Percentiles rank a stretch among this genome's conserved stretches.
phyloP scores from a whole-genome alignment of 768 basidiomycete species.

The Suillus subaureus region DNA sequence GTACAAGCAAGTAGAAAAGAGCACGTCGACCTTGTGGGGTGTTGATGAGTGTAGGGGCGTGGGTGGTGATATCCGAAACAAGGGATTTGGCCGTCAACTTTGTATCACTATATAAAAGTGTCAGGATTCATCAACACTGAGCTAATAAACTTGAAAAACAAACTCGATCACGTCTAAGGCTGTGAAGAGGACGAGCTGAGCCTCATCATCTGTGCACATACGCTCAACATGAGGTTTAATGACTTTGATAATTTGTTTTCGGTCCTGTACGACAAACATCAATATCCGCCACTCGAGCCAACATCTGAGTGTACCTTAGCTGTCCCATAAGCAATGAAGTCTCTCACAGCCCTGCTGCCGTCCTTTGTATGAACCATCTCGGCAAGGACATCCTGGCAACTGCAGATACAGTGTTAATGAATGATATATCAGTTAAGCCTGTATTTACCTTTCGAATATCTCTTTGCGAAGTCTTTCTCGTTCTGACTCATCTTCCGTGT shows the following conservation, averaged over 20 bases:
- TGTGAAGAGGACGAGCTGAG: conserved; percentile 87
- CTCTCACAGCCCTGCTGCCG: conserved; percentile 82
- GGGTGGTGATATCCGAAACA: conserved; percentile 64
- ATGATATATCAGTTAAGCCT: not conserved
- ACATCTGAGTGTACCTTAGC: conserved; percentile 62
- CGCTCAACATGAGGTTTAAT: conserved; percentile 89
- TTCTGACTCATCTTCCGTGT: conserved; percentile 61
- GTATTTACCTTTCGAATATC: conserved; percentile 75
- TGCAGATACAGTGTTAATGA: conserved; percentile 28
- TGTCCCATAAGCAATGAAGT: conserved; percentile 79
- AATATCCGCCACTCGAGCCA: not conserved
- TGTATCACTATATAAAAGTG: conserved; percentile 64
- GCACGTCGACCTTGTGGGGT: conserved; percentile 79
- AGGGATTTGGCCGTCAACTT: conserved; percentile 85
- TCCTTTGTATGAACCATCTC: conserved; percentile 96
- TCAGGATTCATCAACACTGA: conserved; percentile 4
- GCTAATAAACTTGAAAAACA: conserved; percentile 24
- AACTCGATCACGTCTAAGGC: conserved; percentile 91
- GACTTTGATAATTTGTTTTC: conserved; percentile 88
- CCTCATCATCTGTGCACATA: conserved; percentile 88
- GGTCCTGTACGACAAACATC: conserved; percentile 53
- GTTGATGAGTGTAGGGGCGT: conserved; percentile 57
- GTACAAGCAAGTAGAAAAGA: conserved; percentile 80
- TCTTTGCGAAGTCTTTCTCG: conserved; percentile 75
- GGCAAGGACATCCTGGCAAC: conserved; percentile 82